Evolutionary conservation across 2,329 filamentous ascomycete species (phyloP).

Genomic region (Phaeoacremonium minimum): DNA sequence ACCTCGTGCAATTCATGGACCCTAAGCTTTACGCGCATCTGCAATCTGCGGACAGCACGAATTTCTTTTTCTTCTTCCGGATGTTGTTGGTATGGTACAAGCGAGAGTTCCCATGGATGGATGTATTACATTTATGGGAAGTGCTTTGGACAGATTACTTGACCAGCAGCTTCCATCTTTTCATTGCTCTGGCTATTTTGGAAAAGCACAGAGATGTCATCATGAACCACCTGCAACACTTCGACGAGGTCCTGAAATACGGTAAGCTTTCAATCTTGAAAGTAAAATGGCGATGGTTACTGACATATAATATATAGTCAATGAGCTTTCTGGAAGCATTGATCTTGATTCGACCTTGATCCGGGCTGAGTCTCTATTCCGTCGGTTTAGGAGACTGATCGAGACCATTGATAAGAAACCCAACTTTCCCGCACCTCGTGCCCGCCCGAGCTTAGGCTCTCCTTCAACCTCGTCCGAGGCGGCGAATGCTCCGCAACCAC

Average conservation of each 20-base stretch:
- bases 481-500: no score
- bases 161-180: constrained; percentile 88
- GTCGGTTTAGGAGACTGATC: constrained; percentile 80
- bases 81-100: constrained; percentile 99
- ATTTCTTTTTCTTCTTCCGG: constrained; percentile 99
- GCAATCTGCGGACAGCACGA: constrained; percentile 86
- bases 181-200: constrained; percentile 87
- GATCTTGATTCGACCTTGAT: constrained; percentile 84
- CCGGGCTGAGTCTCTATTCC: constrained; percentile 83
- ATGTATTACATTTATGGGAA: constrained; percentile 89
- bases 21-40: constrained; percentile 90
- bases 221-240: constrained; percentile 88
- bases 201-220: constrained; percentile 97
- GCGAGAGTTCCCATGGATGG: constrained; percentile 87
- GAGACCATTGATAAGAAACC: constrained; percentile 90
- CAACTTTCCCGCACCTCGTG: constrained; percentile 67
- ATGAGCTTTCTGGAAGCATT: constrained; percentile 90
- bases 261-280: constrained; percentile 54
- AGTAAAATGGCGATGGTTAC: no score
- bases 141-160: constrained; percentile 89
- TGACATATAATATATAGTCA: no score
- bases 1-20: constrained; percentile 95
- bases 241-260: constrained; percentile 97
- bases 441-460: no score
- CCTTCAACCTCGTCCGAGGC: no score